Base-by-base conservation (phyloP, 306 rosid genomes). In the Vigna nakashimae region DNA sequence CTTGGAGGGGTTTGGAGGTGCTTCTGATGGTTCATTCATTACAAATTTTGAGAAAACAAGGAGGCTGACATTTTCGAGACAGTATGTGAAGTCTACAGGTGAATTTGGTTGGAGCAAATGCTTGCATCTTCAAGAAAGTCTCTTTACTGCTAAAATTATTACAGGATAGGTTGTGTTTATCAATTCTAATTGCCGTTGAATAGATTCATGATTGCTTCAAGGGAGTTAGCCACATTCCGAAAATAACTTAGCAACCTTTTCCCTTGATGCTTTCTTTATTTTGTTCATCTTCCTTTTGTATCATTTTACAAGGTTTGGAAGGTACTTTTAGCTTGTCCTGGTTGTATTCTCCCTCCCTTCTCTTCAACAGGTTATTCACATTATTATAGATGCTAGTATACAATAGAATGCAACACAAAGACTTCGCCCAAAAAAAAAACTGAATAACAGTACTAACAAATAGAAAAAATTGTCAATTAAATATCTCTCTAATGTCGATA, bases 311-410 rank as follows among this genome's bases (percentile, higher is more conserved):
- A 1, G 15, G 30, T 7, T 76, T 73, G 26, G 13, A 63, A 4
- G 53, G 59, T 40, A 65, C 1, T 22, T 65, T 30, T 65, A 43
- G 1, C 50, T 80, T 30, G 38, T 22, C 69, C 62, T 18, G 7
- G 18, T 51, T 59, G 78, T 71, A 40, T 52, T 62, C 40, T 52
- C 13, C 51, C 38, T 71, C 56, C 42, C 43, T 38, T 76, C 57
- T 79, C 65, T 79, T 57, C 3, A 65, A 64, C 46, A 26, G 28
- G 22, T 15, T 74, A 67, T 30, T 64, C 57, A 53, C 63, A 8
- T 16, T 56, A 46, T 78, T 16, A 73, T 26, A 52, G 71, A 57
- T 48, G 12, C 20, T 50, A 26, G 17, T 24, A 65, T 26, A 52
- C 40, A 71, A 11, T 52, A 63, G n/a, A 7, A 40, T 14, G 20